Base-by-base conservation (phyloP, 2,329 filamentous ascomycete genomes). In the Drechslera avenae region DNA sequence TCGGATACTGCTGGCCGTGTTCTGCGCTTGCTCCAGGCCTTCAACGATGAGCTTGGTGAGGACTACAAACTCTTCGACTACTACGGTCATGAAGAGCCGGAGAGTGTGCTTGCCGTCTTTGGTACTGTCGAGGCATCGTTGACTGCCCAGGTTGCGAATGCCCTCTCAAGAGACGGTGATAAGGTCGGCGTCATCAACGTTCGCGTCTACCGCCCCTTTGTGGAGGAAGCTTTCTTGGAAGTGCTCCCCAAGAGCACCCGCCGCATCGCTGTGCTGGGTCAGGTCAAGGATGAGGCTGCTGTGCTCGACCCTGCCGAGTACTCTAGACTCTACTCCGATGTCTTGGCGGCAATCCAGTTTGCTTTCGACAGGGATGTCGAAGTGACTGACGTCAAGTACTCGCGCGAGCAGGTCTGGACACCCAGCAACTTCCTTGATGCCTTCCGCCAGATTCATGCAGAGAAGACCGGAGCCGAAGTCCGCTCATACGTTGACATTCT, bases 41-140 rank as follows among this genome's bases (percentile, higher is more conserved):
- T 95, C 76, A 99, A 97, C 75, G 85, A 86, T 56, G 91, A 97
- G 78, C 86, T 99, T 18, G 94, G 93, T 51, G 97, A 94, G 36
- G 86, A 93, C 60, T 99, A 99, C 73, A 84, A 87, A 66, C 85
- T 91, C 5, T 99, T 97, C 64, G 94, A 99, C 77, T 99, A 99
- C 78, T 84, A 88, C 66, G 94, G 94, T 18, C 91, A 97, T 70
- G 79, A 84, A 40, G 79, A 85, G 35, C 85, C 94, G 3, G 89
- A 93, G 59, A 86, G 86, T 8, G 91, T 99, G 13, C 79, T 97
- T 28, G 91, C 97, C 23, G 89, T 91, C 36, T 97, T 99, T 64
- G 94, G 94, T 62, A 96, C 91, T 53, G 85, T 92, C 4, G 94
- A 99, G 78, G 86, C 90, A 12, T 91, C 94, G 64, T 79, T 97